Conservation (phyloP, 2,329 filamentous ascomycete genomes). For the Neurospora sp. region DNA sequence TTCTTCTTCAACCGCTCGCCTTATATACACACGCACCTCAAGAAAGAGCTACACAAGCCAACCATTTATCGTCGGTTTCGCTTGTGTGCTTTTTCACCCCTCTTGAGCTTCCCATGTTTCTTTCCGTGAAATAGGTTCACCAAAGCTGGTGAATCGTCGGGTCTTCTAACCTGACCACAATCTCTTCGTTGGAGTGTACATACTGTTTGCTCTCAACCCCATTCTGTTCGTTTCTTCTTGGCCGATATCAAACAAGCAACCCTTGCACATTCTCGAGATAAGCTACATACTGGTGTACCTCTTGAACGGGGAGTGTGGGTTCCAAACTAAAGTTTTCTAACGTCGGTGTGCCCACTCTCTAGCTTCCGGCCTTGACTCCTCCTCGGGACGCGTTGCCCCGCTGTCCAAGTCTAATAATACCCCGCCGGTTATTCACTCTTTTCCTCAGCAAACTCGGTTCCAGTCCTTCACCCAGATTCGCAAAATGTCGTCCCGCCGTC, state of each 20-base stretch:
- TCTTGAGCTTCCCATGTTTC: background rate
- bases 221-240: background rate
- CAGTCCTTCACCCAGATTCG: slow-evolving; percentile 14
- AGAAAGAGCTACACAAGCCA: background rate
- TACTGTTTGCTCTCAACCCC: background rate
- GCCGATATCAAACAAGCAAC: background rate
- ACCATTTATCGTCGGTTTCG: background rate
- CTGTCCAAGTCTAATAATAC: slow-evolving; percentile 7
- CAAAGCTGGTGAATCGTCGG: background rate
- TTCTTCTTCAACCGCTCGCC: slow-evolving; percentile 1
- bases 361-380: slow-evolving; percentile 9
- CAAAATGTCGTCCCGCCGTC: slow-evolving; percentile 32
- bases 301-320: background rate
- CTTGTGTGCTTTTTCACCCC: background rate
- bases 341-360: slow-evolving; percentile 6
- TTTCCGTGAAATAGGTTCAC: background rate
- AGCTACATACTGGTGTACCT: background rate
- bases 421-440: slow-evolving; percentile 9
- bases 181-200: background rate
- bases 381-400: slow-evolving; percentile 11
- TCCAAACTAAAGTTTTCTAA: slow-evolving; percentile 5
- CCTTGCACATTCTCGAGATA: background rate
- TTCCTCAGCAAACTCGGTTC: slow-evolving; percentile 5
- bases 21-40: background rate
- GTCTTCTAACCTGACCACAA: too few relatives aligned